Conservation (phyloP, 768 basidiomycete genomes). For the Cyclocybe aegerita region DNA sequence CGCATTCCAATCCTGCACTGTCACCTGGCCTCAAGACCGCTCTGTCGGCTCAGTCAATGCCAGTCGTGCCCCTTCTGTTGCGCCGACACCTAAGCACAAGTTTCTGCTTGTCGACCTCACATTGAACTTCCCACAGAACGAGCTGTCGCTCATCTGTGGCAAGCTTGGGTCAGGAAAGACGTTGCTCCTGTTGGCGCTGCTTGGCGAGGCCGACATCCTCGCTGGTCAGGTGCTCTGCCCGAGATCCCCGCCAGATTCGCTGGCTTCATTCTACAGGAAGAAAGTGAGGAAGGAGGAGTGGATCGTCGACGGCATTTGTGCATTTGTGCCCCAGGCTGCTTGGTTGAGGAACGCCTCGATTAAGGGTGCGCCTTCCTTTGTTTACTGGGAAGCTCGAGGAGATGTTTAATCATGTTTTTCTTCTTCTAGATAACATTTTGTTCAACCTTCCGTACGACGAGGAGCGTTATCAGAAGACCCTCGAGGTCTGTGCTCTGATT, state of each 20-base stretch:
- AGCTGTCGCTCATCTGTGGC: slow-evolving; percentile 84
- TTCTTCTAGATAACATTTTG: slow-evolving; percentile 52
- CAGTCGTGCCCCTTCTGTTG: slow-evolving; percentile 50
- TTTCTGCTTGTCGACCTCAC: slow-evolving; percentile 81
- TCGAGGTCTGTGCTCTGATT: slow-evolving; percentile 62
- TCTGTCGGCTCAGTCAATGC: slow-evolving; percentile 17
- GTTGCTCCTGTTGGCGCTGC: slow-evolving; percentile 66
- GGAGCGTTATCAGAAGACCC: neutral
- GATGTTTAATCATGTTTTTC: slow-evolving; percentile 29
- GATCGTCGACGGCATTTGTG: slow-evolving; percentile 77
- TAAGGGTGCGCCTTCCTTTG: slow-evolving; percentile 10
- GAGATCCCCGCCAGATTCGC: slow-evolving; percentile 77
- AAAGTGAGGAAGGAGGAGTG: slow-evolving; percentile 51
- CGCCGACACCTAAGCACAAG: slow-evolving; percentile 74
- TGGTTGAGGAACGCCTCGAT: slow-evolving; percentile 74
- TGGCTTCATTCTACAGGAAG: slow-evolving; percentile 57
- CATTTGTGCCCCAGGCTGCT: slow-evolving; percentile 83
- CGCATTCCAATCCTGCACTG: slow-evolving; percentile 79
- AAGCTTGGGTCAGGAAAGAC: slow-evolving; percentile 91
- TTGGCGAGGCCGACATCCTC: slow-evolving; percentile 87
- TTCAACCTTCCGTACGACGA: slow-evolving; percentile 72
- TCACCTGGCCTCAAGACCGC: slow-evolving; percentile 89
- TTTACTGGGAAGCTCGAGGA: neutral
- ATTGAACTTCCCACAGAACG: slow-evolving; percentile 74
- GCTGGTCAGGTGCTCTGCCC: slow-evolving; percentile 82